A percentile compares a stretch with the other conserved stretches of the same genome.
Evolutionary conservation across 2,329 filamentous ascomycete genomes (phyloP).

Genomic region (Corniculantispora saksenae): DNA sequence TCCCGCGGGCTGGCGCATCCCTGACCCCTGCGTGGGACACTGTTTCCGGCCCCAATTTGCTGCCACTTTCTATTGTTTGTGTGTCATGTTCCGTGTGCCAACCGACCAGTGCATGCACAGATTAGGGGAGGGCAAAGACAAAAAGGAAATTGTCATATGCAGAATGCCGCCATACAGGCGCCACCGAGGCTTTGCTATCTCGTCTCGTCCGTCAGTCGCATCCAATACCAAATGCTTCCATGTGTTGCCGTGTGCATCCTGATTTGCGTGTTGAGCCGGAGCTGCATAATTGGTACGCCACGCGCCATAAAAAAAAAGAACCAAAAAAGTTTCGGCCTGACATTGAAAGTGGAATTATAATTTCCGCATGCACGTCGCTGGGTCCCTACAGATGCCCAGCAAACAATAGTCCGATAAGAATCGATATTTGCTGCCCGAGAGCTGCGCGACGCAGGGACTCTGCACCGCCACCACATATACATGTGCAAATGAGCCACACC

Average conservation of each 20-base stretch:
- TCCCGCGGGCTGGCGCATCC: neutral
- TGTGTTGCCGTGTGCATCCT: neutral
- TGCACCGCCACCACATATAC: neutral
- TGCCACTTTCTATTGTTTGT: neutral
- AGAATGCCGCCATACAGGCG: constrained; percentile 3
- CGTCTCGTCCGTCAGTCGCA: neutral
- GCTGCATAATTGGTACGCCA: neutral
- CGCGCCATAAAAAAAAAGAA: neutral
- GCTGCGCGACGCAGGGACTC: neutral
- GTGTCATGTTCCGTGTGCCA: neutral
- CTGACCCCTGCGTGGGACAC: neutral
- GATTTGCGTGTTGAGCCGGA: neutral
- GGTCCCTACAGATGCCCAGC: neutral
- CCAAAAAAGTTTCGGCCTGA: neutral
- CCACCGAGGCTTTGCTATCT: neutral
- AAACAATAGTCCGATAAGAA: neutral
- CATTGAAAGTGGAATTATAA: neutral
- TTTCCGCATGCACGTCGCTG: neutral
- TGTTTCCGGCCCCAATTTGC: neutral
- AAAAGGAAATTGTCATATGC: constrained; percentile 15
- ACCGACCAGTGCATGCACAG: neutral
- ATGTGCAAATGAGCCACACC: neutral
- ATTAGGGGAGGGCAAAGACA: neutral
- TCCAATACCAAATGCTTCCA: neutral
- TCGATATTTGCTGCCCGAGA: neutral